Conservation (phyloP, 2,329 filamentous ascomycete genomes). For the Phialemoniopsis sp. region DNA sequence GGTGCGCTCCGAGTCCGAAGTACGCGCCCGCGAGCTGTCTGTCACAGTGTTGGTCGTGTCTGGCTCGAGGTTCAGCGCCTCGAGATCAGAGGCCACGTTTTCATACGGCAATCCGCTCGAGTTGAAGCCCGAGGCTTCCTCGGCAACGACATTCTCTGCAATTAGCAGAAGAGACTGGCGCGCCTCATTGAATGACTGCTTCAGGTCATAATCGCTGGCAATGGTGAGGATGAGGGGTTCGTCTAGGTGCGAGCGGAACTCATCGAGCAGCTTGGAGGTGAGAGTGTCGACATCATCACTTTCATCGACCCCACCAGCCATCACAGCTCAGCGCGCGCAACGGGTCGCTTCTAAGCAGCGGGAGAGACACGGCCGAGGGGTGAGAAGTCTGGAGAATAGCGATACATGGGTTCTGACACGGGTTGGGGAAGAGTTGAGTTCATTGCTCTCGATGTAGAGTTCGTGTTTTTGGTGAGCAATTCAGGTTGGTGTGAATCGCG, state of each 20-base stretch:
- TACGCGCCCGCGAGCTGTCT: constrained; percentile 1
- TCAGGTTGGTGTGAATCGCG: too few species aligned
- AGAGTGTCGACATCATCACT: too few species aligned
- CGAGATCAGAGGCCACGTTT: not conserved
- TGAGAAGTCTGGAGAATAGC: too few species aligned
- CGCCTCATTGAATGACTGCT: constrained; percentile 47
- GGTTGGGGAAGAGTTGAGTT: too few species aligned
- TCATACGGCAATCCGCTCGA: constrained; percentile 61
- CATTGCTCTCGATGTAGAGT: too few species aligned
- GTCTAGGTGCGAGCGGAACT: constrained; percentile 73
- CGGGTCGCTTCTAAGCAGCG: too few species aligned
- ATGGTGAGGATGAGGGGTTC: constrained; percentile 75
- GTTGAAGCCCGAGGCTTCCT: constrained; percentile 76
- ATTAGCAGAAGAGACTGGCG: constrained; percentile 60
- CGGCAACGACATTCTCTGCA: constrained; percentile 56
- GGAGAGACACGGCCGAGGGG: too few species aligned
- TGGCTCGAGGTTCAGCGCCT: not conserved
- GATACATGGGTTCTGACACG: too few species aligned
- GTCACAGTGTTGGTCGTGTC: constrained; percentile 1
- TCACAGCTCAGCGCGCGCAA: too few species aligned
- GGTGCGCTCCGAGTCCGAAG: constrained; percentile 9
- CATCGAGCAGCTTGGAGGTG: constrained; percentile 26
- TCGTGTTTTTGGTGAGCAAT: too few species aligned
- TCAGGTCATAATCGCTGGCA: constrained; percentile 66
- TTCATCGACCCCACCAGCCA: too few species aligned